Base-by-base conservation (phyloP, 1,284 basidiomycete species). In the Cystobasidiaceae sp. region DNA sequence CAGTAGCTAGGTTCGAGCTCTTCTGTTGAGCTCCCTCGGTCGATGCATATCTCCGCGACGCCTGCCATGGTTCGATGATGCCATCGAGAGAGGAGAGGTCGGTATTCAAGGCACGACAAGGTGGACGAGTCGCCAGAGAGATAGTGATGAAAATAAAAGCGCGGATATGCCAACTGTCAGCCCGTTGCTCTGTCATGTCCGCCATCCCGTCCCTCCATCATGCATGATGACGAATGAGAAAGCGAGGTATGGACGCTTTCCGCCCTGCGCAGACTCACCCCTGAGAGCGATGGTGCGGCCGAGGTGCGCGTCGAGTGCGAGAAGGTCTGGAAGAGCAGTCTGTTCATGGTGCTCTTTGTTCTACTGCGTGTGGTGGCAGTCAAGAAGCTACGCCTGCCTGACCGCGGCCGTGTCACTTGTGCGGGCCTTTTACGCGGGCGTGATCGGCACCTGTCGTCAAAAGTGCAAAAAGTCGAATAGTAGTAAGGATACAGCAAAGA, bases 1-100 rank as follows among this genome's bases (percentile, higher is more conserved):
- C 48, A 23, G 25, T 34, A 37, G 61, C 61, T n/a, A 64, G 51
- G 52, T 56, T 64, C 11, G 44, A 55, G 44, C 50, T 64, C 32
- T 51, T 46, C 32, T 39, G 28, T 23, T 33, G 21, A 33, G 39
- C 61, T 7, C 51, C 41, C 25, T 43, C 46, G 15, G 46, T 50
- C 11, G 51, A 51, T 28, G 61, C 61, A 56, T 64, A 64, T 56
- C 61, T 34, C 27, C 61, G 37, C 19, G 61, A 41, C 41, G 46
- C 46, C 60, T 62, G 9, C 4, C 17, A 44, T 8, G 34, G 39
- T 43, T 34, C 1, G 13, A 11, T 9, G 21, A 56, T 5, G 54
- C 4, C 21, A 8, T 30, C 27, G 7, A 23, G 25, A 3, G 23
- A 27, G n/a, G 9, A 43, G n/a, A 11, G 6, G 48, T 17, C 25